phyloP scores from a whole-genome alignment of 1,284 basidiomycete species.

The Laetiporus sulphureus region DNA sequence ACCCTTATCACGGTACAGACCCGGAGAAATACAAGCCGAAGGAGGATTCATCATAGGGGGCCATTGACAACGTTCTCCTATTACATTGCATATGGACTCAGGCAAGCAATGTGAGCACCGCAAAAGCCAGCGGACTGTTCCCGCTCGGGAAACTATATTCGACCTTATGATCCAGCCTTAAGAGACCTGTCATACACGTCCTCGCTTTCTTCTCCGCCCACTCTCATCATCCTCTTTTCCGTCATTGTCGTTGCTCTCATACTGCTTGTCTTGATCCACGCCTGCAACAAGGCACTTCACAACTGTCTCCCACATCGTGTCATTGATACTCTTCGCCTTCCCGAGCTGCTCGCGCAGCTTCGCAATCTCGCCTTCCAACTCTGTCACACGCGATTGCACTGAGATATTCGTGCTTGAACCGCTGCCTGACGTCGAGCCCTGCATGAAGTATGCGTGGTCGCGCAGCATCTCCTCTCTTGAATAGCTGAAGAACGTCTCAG shows the following conservation, averaged over 20 bases:
- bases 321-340: constrained; percentile 80
- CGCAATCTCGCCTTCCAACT: constrained; percentile 68
- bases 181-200: constrained; percentile 9
- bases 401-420: constrained; percentile 26
- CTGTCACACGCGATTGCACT: constrained; percentile 50
- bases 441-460: constrained; percentile 57
- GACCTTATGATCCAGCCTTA: not conserved
- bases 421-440: constrained; percentile 24
- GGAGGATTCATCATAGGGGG: constrained; percentile 18
- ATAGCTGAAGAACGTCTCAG: constrained; percentile 30
- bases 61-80: too few relatives aligned
- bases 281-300: constrained; percentile 52
- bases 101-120: too few relatives aligned
- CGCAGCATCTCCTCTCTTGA: constrained; percentile 45
- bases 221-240: constrained; percentile 7
- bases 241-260: constrained; percentile 2
- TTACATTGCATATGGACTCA: too few relatives aligned
- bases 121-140: not conserved
- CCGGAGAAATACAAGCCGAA: constrained; percentile 64
- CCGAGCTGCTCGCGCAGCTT: constrained; percentile 61
- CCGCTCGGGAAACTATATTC: not conserved
- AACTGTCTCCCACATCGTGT: constrained; percentile 84
- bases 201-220: constrained; percentile 20
- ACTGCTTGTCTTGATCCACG: constrained; percentile 16
- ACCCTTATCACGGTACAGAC: constrained; percentile 82